Conservation (phyloP, 345 rosid species). For the Eucalyptus tenuipes region DNA sequence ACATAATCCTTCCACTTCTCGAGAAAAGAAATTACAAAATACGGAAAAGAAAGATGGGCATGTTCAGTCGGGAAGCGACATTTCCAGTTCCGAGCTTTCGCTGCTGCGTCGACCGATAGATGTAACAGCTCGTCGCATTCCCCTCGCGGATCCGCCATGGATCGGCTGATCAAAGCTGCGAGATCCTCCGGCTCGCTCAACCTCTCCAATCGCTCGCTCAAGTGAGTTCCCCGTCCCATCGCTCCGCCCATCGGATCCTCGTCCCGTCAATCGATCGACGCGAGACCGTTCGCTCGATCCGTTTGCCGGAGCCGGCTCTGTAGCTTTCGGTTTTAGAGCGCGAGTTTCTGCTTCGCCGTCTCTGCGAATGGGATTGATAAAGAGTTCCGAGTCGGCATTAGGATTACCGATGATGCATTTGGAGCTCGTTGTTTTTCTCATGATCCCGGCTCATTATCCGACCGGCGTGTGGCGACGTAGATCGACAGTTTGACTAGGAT, state of each 20-base stretch:
- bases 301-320: neutral
- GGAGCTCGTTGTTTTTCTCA: neutral
- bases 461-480: neutral
- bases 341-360: neutral
- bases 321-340: neutral
- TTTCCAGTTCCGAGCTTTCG: neutral
- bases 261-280: neutral
- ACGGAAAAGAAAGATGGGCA: neutral
- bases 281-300: neutral
- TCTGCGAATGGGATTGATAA: neutral
- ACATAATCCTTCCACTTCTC: neutral
- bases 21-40: too few species aligned
- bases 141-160: neutral
- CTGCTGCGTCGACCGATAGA: neutral
- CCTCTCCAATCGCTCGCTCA: slow-evolving; percentile 86
- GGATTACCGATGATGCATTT: neutral
- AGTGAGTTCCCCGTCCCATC: slow-evolving; percentile 10
- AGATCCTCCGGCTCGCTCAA: slow-evolving; percentile 87
- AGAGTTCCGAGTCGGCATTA: neutral
- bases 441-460: neutral
- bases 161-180: slow-evolving; percentile 44
- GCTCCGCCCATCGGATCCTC: too few species aligned
- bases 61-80: neutral
- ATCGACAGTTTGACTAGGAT: neutral
- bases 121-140: neutral